A percentile compares a stretch with the other conserved stretches of the same genome.
Evolutionary conservation across 2,329 filamentous ascomycete species (phyloP).

Genomic region (Graphium sp.): DNA sequence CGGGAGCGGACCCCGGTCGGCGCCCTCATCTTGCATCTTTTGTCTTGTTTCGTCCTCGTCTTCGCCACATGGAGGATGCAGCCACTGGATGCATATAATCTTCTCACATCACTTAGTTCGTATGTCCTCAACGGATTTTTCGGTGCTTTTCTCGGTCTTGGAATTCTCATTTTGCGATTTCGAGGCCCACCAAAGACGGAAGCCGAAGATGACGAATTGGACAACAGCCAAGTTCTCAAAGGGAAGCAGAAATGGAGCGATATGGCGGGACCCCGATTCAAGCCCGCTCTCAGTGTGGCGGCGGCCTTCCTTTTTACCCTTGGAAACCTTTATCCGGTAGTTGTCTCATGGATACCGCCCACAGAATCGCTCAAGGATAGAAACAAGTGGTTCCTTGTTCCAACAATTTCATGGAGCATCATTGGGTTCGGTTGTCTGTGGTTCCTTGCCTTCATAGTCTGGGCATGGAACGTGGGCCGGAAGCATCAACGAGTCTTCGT

Average conservation of each 20-base stretch:
- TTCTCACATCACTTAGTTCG: conserved; percentile 14
- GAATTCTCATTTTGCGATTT: conserved; percentile 17
- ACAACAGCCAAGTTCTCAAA: conserved; percentile 3
- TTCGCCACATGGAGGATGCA: conserved; percentile 14
- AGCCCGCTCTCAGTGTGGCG: conserved; percentile 13
- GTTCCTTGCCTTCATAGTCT: conserved; percentile 16
- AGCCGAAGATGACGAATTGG: conserved; percentile 4
- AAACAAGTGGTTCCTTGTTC: conserved; percentile 14
- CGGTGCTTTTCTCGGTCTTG: conserved; percentile 14
- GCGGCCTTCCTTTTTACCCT: conserved; percentile 13
- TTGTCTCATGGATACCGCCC: conserved; percentile 15
- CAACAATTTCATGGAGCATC: conserved; percentile 13
- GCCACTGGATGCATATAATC: conserved; percentile 11
- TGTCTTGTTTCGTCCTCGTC: conserved; percentile 16
- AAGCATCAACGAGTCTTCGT: conserved; percentile 15
- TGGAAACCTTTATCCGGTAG: conserved; percentile 15
- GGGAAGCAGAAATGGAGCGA: conserved; percentile 12
- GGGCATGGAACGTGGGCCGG: conserved; percentile 12
- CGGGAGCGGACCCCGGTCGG: conserved; percentile 18
- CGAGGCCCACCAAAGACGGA: conserved; percentile 12
- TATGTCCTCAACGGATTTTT: conserved; percentile 18
- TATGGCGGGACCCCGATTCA: conserved; percentile 14
- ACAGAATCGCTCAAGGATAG: conserved; percentile 3
- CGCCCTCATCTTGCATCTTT: conserved; percentile 15
- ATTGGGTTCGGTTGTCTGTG: conserved; percentile 12